Evolutionary conservation across 2,329 filamentous ascomycete species (phyloP).

Genomic region (Aureobasidium sp.): DNA sequence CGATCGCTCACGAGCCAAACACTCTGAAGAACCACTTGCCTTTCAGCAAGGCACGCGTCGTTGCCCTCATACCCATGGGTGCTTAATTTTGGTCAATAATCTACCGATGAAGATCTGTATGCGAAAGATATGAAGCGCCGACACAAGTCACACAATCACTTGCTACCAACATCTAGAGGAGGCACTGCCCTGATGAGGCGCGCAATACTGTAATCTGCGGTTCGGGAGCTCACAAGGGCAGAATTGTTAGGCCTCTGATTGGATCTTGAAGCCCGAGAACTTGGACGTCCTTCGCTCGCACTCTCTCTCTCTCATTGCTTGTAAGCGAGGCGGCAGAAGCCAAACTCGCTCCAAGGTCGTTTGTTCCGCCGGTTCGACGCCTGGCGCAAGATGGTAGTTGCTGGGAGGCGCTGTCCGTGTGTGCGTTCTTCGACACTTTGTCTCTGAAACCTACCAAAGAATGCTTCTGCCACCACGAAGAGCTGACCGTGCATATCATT

Average conservation of each 20-base stretch:
- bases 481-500: constrained; percentile 11
- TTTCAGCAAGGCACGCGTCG: background rate
- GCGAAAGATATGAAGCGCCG: background rate
- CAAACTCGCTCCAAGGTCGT: background rate
- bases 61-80: background rate
- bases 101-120: background rate
- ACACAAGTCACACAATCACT: background rate
- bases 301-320: background rate
- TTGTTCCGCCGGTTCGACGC: constrained; percentile 1
- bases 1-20: constrained; percentile 9
- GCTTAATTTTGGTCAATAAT: background rate
- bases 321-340: constrained; percentile 10
- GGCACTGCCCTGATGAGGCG: constrained; percentile 1
- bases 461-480: background rate
- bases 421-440: background rate
- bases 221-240: background rate
- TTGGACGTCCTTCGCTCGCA: background rate
- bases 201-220: constrained; percentile 3
- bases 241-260: constrained; percentile 1
- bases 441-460: constrained; percentile 6
- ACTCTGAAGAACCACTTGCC: background rate
- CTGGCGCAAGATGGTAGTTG: constrained; percentile 5
- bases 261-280: background rate
- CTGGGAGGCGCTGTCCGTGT: constrained; percentile 6
- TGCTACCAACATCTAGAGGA: background rate